phyloP scores from a whole-genome alignment of 169 alveolate genomes.

The Plasmodium coatneyi region DNA sequence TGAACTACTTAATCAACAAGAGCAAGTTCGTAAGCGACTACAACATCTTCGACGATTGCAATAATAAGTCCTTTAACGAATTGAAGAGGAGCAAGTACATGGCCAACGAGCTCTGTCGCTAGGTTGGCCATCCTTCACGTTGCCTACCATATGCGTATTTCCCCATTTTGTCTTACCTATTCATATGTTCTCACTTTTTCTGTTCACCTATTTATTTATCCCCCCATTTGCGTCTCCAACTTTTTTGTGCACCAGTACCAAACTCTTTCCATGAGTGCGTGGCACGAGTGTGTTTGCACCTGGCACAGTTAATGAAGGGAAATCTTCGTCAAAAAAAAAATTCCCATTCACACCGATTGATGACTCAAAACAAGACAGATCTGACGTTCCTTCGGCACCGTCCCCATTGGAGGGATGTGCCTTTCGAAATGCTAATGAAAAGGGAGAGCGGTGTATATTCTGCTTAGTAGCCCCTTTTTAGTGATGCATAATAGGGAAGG shows the following conservation, averaged over 20 bases:
- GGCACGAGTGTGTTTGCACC: neutral
- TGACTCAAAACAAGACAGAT: neutral
- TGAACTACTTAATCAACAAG: conserved; percentile 48
- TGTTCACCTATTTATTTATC: neutral
- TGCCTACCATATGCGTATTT: neutral
- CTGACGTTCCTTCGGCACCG: neutral
- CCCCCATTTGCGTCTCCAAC: neutral
- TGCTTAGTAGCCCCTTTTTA: neutral
- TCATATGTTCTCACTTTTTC: neutral
- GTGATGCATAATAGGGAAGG: neutral
- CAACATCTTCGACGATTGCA: conserved; percentile 28
- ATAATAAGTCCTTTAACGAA: conserved; percentile 14
- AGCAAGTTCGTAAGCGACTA: conserved; percentile 43
- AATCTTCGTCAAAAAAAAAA: neutral
- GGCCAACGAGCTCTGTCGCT: neutral
- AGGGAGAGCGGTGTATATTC: neutral
- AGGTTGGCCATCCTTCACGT: neutral
- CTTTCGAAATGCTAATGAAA: neutral
- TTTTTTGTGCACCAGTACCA: neutral
- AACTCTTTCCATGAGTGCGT: neutral
- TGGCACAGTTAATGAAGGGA: neutral
- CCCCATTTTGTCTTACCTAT: neutral
- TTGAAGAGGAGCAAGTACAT: conserved; percentile 21
- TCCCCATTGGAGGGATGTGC: neutral
- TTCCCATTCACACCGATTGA: neutral